Evolutionary conservation across 192 early-diverging fungal genomes (phyloP).

Genomic region (Dissophora globulifera): DNA sequence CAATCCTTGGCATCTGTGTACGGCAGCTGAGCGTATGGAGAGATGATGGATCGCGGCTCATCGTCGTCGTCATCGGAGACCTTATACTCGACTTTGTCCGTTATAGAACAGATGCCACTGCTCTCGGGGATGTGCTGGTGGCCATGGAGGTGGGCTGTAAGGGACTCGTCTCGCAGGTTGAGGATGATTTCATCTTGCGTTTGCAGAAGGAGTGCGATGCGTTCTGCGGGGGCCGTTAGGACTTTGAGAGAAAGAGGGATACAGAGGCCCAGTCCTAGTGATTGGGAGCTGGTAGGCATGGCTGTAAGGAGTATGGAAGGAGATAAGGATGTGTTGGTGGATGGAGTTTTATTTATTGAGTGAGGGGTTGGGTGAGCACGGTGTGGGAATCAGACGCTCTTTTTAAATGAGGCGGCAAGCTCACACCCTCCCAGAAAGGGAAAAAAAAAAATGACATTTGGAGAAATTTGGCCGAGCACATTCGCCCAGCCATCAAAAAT

Average conservation of each 20-base stretch:
- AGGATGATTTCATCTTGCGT: constrained; percentile 47
- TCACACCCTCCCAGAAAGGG: background rate
- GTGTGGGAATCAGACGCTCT: background rate
- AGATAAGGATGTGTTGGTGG: background rate
- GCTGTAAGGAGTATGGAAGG: background rate
- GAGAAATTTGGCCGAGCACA: background rate
- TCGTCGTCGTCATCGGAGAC: too few species aligned
- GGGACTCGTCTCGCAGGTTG: constrained; percentile 41
- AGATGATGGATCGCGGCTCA: constrained; percentile 35
- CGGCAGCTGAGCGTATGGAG: constrained; percentile 35
- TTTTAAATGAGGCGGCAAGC: too few species aligned
- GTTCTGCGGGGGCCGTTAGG: constrained; percentile 26
- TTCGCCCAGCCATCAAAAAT: too few species aligned
- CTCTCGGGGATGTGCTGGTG: background rate
- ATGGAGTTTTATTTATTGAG: too few species aligned
- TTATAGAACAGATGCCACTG: too few species aligned
- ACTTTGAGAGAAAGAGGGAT: constrained; percentile 10
- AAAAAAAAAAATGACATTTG: constrained; percentile 2
- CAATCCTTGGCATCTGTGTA: constrained; percentile 30
- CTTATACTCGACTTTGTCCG: too few species aligned
- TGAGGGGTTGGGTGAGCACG: too few species aligned
- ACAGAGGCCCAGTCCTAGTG: constrained; percentile 15
- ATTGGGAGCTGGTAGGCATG: constrained; percentile 1
- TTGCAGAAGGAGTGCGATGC: constrained; percentile 34
- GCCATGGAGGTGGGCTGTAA: constrained; percentile 10